Conservation (phyloP, 331 rosid species). For the Prunus yedoensis region DNA sequence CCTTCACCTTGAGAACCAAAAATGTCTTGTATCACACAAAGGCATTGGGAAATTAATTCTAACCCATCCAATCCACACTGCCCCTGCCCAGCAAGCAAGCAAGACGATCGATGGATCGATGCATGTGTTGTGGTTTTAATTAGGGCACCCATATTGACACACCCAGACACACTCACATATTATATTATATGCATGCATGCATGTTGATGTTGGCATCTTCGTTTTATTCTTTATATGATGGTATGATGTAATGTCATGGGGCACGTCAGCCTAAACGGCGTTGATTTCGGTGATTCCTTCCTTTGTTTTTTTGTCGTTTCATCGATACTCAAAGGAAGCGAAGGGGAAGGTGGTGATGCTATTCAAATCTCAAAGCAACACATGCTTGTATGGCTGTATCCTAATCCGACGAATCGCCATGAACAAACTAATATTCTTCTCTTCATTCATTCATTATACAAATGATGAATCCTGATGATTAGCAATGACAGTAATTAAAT, state of each 20-base stretch:
- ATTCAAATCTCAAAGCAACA: slow-evolving; percentile 68
- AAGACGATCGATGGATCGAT: background rate
- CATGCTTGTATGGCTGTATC: too few species aligned
- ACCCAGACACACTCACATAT: too few species aligned
- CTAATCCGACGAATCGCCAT: slow-evolving; percentile 48
- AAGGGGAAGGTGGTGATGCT: slow-evolving; percentile 18
- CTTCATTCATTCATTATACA: background rate
- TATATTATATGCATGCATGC: background rate
- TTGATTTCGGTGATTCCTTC: slow-evolving; percentile 90
- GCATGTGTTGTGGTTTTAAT: too few species aligned
- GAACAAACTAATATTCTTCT: slow-evolving; percentile 57
- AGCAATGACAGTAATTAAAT: background rate
- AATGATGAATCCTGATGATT: background rate
- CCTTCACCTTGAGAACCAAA: background rate
- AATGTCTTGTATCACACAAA: slow-evolving; percentile 18
- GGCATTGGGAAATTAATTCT: slow-evolving; percentile 14
- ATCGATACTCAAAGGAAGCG: slow-evolving; percentile 57
- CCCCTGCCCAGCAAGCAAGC: background rate
- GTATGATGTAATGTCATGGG: slow-evolving; percentile 43
- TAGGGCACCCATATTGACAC: too few species aligned
- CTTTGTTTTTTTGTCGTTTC: slow-evolving; percentile 84
- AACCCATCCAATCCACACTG: background rate
- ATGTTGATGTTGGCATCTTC: background rate
- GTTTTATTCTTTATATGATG: background rate
- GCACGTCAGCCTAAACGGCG: slow-evolving; percentile 97